phyloP scores from a whole-genome alignment of 768 basidiomycete genomes.

The Amylocystis lapponica region DNA sequence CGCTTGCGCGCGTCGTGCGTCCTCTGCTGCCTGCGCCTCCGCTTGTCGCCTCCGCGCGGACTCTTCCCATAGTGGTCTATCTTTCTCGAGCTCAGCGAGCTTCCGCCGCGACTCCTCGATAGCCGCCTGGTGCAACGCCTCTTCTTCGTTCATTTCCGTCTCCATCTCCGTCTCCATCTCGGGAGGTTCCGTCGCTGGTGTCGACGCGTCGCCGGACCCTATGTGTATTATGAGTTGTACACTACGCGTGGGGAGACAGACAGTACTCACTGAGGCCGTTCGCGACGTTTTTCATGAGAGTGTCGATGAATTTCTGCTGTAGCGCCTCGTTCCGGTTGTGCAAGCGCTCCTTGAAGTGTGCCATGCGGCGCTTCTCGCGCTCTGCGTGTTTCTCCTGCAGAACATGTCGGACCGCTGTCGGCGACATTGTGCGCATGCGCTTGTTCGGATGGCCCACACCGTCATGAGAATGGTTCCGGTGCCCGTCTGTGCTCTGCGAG shows the following conservation, averaged over 20 bases:
- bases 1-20: conserved; percentile 11
- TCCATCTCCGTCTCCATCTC: conserved; percentile 12
- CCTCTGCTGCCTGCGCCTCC: conserved; percentile 35
- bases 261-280: conserved; percentile 4
- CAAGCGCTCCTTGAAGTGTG: not conserved
- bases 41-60: conserved; percentile 43
- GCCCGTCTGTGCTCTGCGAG: no score
- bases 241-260: no score
- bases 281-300: conserved; percentile 2
- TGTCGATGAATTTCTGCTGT: not conserved
- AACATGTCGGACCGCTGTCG: not conserved
- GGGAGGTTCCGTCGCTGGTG: not conserved
- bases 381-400: conserved; percentile 4
- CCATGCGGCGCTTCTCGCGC: conserved; percentile 5
- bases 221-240: no score
- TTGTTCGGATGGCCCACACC: conserved; percentile 6
- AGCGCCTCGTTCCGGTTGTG: conserved; percentile 1
- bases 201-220: no score
- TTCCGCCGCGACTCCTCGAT: conserved; percentile 65
- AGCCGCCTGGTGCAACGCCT: conserved; percentile 32
- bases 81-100: conserved; percentile 59
- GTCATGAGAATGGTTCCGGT: not conserved
- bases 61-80: conserved; percentile 57
- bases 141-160: conserved; percentile 32
- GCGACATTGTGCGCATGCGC: conserved; percentile 7